Evolutionary conservation across 1,139 yeast genomes (phyloP), one percentile per base, ranked within the genome.

Genomic region (Taphrina communis): DNA sequence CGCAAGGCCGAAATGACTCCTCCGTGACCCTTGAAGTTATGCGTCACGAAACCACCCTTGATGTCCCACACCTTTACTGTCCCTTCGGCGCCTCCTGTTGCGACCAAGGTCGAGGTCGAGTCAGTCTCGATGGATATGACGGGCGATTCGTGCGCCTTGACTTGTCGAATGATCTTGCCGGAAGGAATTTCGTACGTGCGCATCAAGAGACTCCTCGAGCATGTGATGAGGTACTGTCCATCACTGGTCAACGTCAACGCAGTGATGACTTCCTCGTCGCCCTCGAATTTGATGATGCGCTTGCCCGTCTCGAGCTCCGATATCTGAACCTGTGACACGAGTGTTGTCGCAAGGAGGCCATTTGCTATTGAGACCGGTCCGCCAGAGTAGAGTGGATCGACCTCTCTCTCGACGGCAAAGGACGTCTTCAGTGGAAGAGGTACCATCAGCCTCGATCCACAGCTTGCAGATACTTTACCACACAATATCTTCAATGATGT

Each of bases 71-170:
- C 96, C 65, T 91, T 88, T 25, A 93, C 89, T 52, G 87, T 85
- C 65, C 99, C 98, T 77, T 95, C 99, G 0, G 97, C 89, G 61
- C 97, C 94, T 63, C 99, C 99, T 75, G 95, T 88, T 48, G 97
- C 96, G 75, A 93, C 86, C 65, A 94, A 81, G 4, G 96, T 86
- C 17, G 97, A 89, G 0, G 97, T 91, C 6, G 85, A 78, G 77
- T 94, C 99, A 42, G 85, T 85, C 14, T 88, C 82, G 70, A 92
- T 84, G 21, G 91, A 88, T 77, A 90, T 90, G 0, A 90, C 89
- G 0, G 98, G 97, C 0, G 97, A 77, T 83, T 89, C 77, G 80
- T 81, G 77, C 82, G 83, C 76, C 78, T 80, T 71, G 81, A 85
- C 60, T 77, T 78, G 63, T 75, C 81, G 71, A 69, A 77, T 36